Conservation (phyloP, 352 stramenopile genomes). For the Phytophthora pseudosyringae region DNA sequence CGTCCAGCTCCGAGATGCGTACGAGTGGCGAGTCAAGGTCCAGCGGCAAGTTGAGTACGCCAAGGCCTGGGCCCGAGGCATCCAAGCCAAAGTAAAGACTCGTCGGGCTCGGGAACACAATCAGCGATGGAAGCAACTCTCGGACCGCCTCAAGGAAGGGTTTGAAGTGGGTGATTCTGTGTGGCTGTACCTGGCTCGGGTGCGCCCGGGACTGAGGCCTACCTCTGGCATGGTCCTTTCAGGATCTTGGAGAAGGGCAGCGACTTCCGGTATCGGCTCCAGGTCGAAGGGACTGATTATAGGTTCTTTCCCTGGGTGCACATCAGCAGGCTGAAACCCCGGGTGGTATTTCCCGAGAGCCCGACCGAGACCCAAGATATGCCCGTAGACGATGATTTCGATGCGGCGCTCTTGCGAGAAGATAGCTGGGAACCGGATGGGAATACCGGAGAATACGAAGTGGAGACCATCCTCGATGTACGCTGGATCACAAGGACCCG, state of each 20-base stretch:
- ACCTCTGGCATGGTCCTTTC: no score
- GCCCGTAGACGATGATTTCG: neutral
- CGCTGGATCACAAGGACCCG: neutral
- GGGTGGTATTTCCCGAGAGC: no score
- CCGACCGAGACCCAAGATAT: no score
- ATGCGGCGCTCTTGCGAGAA: no score
- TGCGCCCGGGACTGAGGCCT: no score
- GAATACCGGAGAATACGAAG: neutral
- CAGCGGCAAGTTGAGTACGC: conserved; percentile 10
- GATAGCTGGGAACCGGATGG: neutral
- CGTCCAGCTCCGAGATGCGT: neutral
- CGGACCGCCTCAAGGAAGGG: neutral
- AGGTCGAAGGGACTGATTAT: no score
- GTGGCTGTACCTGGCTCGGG: no score
- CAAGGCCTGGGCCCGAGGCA: conserved; percentile 3
- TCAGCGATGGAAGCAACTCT: neutral
- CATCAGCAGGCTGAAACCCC: no score
- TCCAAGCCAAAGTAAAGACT: conserved; percentile 3
- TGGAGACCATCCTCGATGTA: neutral
- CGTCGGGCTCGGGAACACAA: conserved; percentile 2
- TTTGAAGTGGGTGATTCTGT: no score
- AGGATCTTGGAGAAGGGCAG: no score
- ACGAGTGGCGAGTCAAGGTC: conserved; percentile 9
- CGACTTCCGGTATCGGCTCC: no score
- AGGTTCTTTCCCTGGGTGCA: no score